phyloP scores from a whole-genome alignment of 129 eudicot genomes.

The carrot (Daucus carota) region DNA sequence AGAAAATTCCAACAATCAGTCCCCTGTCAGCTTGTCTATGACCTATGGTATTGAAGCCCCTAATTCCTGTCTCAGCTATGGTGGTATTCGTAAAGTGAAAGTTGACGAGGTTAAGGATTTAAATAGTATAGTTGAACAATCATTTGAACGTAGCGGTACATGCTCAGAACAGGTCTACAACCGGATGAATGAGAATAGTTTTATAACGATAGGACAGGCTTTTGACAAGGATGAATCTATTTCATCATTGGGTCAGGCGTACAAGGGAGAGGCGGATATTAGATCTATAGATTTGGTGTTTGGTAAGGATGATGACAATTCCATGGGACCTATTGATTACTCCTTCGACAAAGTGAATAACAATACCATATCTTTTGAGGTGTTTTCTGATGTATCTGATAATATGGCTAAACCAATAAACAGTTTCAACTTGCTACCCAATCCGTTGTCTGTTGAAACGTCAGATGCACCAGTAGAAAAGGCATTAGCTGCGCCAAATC shows the following conservation, averaged over 20 bases:
- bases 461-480: constrained; percentile 31
- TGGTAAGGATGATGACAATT: constrained; percentile 37
- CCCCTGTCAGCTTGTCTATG: constrained; percentile 49
- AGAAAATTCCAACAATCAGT: constrained; percentile 23
- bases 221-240: constrained; percentile 38
- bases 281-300: constrained; percentile 23
- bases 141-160: constrained; percentile 18
- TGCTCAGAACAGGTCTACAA: constrained; percentile 30
- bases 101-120: constrained; percentile 65
- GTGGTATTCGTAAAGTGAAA: constrained; percentile 69
- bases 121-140: constrained; percentile 24
- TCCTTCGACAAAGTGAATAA: constrained; percentile 31
- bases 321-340: constrained; percentile 26
- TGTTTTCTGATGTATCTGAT: constrained; percentile 50
- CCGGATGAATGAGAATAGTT: constrained; percentile 28
- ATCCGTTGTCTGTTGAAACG: constrained; percentile 43
- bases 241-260: constrained; percentile 40
- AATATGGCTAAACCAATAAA: constrained; percentile 35
- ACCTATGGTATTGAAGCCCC: constrained; percentile 52
- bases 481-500: constrained; percentile 39
- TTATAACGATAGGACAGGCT: constrained; percentile 39
- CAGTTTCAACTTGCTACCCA: constrained; percentile 40
- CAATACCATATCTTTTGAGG: constrained; percentile 52
- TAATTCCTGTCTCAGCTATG: constrained; percentile 37
- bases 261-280: constrained; percentile 32